A percentile compares a stretch with the other conserved stretches of the same genome.
These are phyloP conservation scores for Starmera quercuum DNA, from an alignment of 805 yeast species.

Conservation along the genomic window DNA sequence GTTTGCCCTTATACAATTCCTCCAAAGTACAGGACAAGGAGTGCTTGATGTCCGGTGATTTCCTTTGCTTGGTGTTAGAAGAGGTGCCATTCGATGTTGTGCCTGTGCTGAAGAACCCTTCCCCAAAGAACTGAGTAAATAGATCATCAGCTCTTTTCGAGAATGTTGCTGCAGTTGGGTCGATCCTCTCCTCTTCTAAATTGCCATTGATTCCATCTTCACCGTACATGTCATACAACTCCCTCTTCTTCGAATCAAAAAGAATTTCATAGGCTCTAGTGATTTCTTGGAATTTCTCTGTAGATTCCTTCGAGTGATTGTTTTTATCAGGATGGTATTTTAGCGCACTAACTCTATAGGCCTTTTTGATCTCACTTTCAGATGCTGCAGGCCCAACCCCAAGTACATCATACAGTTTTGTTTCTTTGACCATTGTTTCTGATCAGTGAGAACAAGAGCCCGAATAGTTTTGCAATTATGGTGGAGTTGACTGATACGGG, in stretches of 20 bases:
- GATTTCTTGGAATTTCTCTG: constrained; percentile 50
- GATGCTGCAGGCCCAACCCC: constrained; percentile 1
- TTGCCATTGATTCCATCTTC: constrained; percentile 32
- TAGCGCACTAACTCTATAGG: constrained; percentile 40
- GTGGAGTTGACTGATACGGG: too few species aligned
- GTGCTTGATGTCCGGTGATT: constrained; percentile 52
- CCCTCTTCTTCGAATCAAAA: constrained; percentile 35
- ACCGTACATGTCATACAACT: constrained; percentile 47
- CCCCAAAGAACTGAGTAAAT: constrained; percentile 19
- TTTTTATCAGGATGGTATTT: constrained; percentile 64
- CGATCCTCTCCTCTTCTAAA: neutral
- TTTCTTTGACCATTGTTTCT: constrained; percentile 73
- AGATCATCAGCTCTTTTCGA: constrained; percentile 12
- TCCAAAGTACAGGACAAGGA: constrained; percentile 41
- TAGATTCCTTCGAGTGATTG: constrained; percentile 38
- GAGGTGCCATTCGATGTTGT: neutral
- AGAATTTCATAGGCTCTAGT: constrained; percentile 63
- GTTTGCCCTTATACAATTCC: constrained; percentile 54
- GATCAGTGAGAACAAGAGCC: too few species aligned
- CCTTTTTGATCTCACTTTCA: constrained; percentile 36
- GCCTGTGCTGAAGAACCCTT: constrained; percentile 22
- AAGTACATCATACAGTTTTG: constrained; percentile 45
- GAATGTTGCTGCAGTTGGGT: neutral
- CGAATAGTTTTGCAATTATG: too few species aligned
- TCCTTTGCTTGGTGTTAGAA: constrained; percentile 9